Base-by-base conservation (phyloP, 169 alveolate genomes). In the Eimeria maxima region DNA sequence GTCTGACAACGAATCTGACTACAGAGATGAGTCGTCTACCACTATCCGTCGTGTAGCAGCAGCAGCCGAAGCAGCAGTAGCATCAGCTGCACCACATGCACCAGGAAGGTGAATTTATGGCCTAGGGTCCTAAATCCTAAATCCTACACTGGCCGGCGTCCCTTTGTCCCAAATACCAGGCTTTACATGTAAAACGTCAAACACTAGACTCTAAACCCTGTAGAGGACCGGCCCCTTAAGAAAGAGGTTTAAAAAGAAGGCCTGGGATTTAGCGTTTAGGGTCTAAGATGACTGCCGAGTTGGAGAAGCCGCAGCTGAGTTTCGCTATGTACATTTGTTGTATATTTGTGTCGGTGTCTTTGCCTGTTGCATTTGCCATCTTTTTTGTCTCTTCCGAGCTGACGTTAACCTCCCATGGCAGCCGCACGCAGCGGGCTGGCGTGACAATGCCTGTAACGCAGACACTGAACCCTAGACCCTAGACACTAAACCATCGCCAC, bases 371-470 rank as follows among this genome's bases (percentile, higher is more conserved):
- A 8, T 24, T 20, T 24, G 38, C 22, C 27, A n/a, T 0, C 81
- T 6, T 71, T 24, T 71, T 38, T 71, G 20, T 27, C 18, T 14
- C 20, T 24, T 5, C 27, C 69, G n/a, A 16, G 5, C 69, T 24
- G 2, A 5, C 69, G 20, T 16, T 24, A 60, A 11, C 69, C 47
- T 7, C 44, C 84, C 84, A 33, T 10, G 84, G 84, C 29, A 73
- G 55, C 55, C 55, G 84, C 84, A 73, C 84, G 84, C 84, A 73
- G 27, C 84, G 84, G 57, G 84, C 50, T 11, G 84, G 84, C 24
- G 84, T 5, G 24, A 73, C 84, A 73, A 73, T 73, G 57, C 84
- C 84, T 73, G 84, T 55, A 20, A 24, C n/a, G 55, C 84, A 73
- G 38, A 73, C 84, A 24, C 84, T 44, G 3, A 33, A 73, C 74